Base-by-base conservation (phyloP, 2,329 filamentous ascomycete species). In the Dactylella cylindrospora region DNA sequence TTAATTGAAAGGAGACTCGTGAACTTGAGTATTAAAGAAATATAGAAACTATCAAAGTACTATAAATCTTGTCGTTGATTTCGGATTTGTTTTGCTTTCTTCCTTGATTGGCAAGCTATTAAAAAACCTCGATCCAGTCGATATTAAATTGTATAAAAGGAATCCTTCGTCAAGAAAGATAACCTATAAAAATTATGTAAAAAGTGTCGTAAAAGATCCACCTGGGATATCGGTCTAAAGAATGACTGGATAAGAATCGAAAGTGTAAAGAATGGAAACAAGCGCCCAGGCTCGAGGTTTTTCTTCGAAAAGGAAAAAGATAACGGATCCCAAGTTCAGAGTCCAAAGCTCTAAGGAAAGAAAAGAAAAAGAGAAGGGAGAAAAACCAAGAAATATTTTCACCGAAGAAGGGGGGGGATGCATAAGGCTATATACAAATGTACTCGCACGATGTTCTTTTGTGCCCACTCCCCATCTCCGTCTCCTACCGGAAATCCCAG, bases 161-260 rank as follows among this genome's bases (percentile, higher is more conserved):
- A 32, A 50, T 53, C 25, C 36, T n/a, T n/a, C 29, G 28, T 65
- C 39, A 41, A 26, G 26, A 44, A 50, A 51, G 57, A 26, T 61
- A 61, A 53, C 38, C 17, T n/a, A 55, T 41, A 41, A 43, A 13
- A 25, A 31, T 41, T 33, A 43, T 35, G 33, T 57, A 43, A 45
- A 54, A 33, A 20, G 36, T 49, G 43, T 53, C 50, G 44, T 47
- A 66, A 38, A 64, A 43, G 60, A 66, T 67, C 66, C 59, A 50
- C 67, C 65, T 64, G 66, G 66, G 66, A 67, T 67, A 52, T 51
- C 49, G 40, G 64, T 46, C 38, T 31, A 52, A 44, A 17, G 49
- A 50, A 38, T 23, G 46, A 50, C 35, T 23, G 44, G 17, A 39
- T 52, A 12, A 32, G 26, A 33, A 28, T 31, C 20, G 19, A 40